Evolutionary conservation across 2,329 filamentous ascomycete species (phyloP), one percentile per base, ranked within the genome.

Genomic region (Purpureocillium lavendulum): DNA sequence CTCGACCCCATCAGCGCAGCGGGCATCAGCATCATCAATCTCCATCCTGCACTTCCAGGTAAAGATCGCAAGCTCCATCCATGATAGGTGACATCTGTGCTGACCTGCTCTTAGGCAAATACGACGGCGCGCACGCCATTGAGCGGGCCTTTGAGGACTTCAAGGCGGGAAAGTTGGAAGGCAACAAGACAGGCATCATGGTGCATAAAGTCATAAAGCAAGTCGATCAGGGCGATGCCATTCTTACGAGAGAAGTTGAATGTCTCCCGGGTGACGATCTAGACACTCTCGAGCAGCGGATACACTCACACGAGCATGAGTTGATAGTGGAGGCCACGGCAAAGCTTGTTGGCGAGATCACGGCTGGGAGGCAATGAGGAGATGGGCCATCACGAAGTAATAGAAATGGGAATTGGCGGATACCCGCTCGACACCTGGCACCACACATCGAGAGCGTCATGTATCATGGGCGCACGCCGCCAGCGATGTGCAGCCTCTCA

Each of bases 151-250:
- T 79, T 61, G 71, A 76, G 35, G 87, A 86, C 41, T 88, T 84
- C 56, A 61, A 80, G 55, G 65, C 63, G 2, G 73, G 75, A 6
- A 74, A 73, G 46, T 73, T 87, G 9, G 75, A 80, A 51, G 73
- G 71, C 47, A 43, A 40, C 29, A 38, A 10, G 31, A 94, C 88
- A 0, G 88, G 89, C 1, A 81, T 94, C 39, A 95, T 94, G 89
- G 79, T 87, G 13, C 88, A 95, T 64, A 82, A 89, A 61, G 87
- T 94, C 35, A 80, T 85, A 45, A 69, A 66, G 8, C 78, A 90
- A 58, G 87, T 95, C 40, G 88, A 95, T 64, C 75, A 82, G 53
- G 88, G 88, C 3, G 69, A 75, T 46, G 81, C 85, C 9, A 82
- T 94, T 50, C 54, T 48, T 30, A 40, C 41, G 14, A 32, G 47